Base-by-base conservation (phyloP, 2,329 filamentous ascomycete genomes). In the Taxawa tesnikishii region DNA sequence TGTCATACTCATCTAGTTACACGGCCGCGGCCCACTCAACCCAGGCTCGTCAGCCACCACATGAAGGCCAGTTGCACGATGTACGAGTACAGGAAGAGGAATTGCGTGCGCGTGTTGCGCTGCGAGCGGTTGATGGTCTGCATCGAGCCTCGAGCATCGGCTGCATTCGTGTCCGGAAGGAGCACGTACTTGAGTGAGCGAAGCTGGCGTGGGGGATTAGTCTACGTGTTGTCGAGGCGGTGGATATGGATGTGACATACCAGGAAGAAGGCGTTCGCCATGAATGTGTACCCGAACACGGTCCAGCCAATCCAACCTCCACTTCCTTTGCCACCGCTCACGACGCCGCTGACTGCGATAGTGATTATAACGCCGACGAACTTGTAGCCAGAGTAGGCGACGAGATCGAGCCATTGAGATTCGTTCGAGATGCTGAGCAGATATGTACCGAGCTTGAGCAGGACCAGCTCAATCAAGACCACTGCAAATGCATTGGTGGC, bases 371-470 rank as follows among this genome's bases (percentile, higher is more conserved):
- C 85, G 18, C 88, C 90, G 16, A 98, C 88, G 50, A 98, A 98
- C 58, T 98, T 98, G 64, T 98, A 98, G 13, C 92, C 92, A 2
- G 82, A 88, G 61, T 98, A 98, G 4, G 92, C 92, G 33, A 98
- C 79, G 31, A 98, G 62, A 49, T 98, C 90, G 37, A 96, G 73
- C 32, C 96, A 72, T 54, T 96, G 90, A 11, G 82, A 90, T 44
- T 93, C 83, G 53, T 90, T 93, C 46, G 78, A 92, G 57, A 98
- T 96, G 60, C 75, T 85, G 31, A 98, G 62, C 33, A 98, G 75
- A 53, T 96, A 98, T 56, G 83, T 92, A 32, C 88, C 90, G 15
- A 94, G 66, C 61, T 94, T 93, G 43, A 98, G 64, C 23, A 83
- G 75, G n/a, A 90, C 52, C 30, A 98, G 88, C 61, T 98, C 90